Conservation (phyloP, 2,329 filamentous ascomycete species). For the Aspergillus spinulosporus region DNA sequence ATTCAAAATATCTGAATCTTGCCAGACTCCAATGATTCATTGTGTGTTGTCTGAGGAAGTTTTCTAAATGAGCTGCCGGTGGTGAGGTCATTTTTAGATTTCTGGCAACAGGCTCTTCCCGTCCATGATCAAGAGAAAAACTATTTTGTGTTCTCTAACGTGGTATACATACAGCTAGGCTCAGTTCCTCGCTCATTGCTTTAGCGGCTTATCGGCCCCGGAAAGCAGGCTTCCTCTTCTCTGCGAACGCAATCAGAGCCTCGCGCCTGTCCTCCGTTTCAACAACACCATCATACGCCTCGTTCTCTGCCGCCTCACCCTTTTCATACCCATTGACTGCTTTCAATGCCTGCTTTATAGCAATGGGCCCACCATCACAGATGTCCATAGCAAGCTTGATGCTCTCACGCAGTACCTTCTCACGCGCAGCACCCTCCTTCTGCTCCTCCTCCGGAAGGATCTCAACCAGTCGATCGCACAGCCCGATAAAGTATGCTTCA, state of each 20-base stretch:
- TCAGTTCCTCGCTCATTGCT: not conserved
- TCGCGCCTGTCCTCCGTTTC: constrained; percentile 83
- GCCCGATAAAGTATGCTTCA: constrained; percentile 87
- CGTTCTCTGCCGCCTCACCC: constrained; percentile 76
- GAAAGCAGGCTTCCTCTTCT: constrained; percentile 69
- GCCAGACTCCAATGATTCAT: too few relatives aligned
- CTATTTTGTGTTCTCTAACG: not conserved
- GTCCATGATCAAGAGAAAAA: not conserved
- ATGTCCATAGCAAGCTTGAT: constrained; percentile 80
- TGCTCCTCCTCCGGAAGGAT: constrained; percentile 58
- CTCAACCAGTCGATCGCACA: constrained; percentile 88
- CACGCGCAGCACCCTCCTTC: constrained; percentile 61
- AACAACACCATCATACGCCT: constrained; percentile 81
- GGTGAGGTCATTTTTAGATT: too few relatives aligned
- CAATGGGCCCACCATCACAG: constrained; percentile 84
- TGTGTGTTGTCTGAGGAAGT: too few relatives aligned
- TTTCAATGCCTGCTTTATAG: constrained; percentile 73
- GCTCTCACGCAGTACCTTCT: constrained; percentile 71
- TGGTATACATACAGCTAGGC: not conserved
- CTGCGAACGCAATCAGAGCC: constrained; percentile 79
- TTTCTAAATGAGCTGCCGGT: too few relatives aligned
- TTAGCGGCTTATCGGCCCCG: not conserved
- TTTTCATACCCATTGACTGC: constrained; percentile 69
- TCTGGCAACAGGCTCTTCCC: not conserved
- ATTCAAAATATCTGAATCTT: too few relatives aligned